These are phyloP conservation scores for Cryptosporidium xiaoi DNA, from an alignment of 169 alveolate species.

Conservation along the genomic window DNA sequence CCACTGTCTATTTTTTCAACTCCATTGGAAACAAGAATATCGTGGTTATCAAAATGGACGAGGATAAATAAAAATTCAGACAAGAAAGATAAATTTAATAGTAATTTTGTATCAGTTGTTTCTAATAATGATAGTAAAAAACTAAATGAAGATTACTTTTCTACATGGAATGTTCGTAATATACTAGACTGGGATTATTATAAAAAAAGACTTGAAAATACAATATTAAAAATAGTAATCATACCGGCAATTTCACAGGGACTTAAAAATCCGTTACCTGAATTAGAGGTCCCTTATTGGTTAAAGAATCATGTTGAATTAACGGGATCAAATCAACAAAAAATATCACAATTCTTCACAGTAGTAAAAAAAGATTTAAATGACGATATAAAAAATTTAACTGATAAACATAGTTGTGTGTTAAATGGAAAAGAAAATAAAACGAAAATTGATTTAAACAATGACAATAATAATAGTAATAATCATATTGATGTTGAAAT, in stretches of 20 bases:
- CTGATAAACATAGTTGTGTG: too few relatives aligned
- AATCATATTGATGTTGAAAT: not conserved
- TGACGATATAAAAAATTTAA: not conserved
- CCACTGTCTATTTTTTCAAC: conserved; percentile 93
- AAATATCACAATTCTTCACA: conserved; percentile 51
- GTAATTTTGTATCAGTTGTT: conserved; percentile 55
- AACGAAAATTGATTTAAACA: not conserved
- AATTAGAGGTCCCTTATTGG: conserved; percentile 95
- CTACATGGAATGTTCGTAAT: conserved; percentile 86
- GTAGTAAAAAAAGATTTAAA: not conserved
- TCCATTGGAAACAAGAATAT: conserved; percentile 82
- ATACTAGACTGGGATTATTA: conserved; percentile 97
- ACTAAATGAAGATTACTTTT: conserved; percentile 9
- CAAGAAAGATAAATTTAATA: conserved; percentile 16
- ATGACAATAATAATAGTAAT: not conserved
- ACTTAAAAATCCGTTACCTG: conserved; percentile 92
- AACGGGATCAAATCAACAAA: conserved; percentile 57
- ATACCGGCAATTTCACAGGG: conserved; percentile 97
- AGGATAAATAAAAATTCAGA: conserved; percentile 86
- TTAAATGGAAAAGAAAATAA: not conserved
- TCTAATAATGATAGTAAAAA: not conserved
- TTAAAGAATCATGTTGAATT: conserved; percentile 44
- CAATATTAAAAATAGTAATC: conserved; percentile 91
- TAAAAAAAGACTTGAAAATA: conserved; percentile 93
- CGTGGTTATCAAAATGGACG: conserved; percentile 84